Evolutionary conservation across 1,284 basidiomycete species (phyloP).

Genomic region (Rhodotorula sp.): DNA sequence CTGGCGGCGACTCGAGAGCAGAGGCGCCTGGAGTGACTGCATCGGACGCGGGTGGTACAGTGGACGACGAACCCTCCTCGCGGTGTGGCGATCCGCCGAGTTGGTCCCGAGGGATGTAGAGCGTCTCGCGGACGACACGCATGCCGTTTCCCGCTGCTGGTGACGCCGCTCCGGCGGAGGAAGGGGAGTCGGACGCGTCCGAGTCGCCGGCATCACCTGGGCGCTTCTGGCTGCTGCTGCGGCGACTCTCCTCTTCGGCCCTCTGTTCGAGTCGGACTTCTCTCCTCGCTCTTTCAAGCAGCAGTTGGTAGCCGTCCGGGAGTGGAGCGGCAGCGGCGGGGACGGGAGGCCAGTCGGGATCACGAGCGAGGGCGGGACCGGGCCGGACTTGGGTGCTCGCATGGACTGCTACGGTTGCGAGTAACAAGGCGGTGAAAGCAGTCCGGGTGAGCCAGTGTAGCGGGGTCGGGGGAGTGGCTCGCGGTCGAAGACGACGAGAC

Average conservation of each 20-base stretch:
- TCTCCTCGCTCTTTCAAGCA: background rate
- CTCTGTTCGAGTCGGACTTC: background rate
- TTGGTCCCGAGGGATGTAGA: slow-evolving; percentile 9
- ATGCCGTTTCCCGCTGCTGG: background rate
- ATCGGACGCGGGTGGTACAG: no score
- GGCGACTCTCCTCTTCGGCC: background rate
- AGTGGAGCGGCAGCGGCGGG: background rate
- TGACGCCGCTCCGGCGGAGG: no score
- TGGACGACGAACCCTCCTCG: background rate
- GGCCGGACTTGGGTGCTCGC: background rate
- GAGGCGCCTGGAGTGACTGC: no score
- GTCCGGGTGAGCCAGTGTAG: background rate
- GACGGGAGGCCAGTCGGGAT: background rate
- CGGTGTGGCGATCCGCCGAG: background rate
- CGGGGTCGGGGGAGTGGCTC: no score
- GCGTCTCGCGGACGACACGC: slow-evolving; percentile 15
- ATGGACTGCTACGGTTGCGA: background rate
- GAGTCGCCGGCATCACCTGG: background rate
- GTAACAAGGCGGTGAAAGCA: background rate
- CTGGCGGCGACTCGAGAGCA: background rate
- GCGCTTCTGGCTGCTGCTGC: background rate
- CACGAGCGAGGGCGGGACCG: background rate
- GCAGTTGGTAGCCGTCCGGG: background rate
- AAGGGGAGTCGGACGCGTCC: no score
- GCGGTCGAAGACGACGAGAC: background rate